A percentile compares a stretch with the other conserved stretches of the same genome.
Conservation (phyloP, 2,329 filamentous ascomycete genomes). For the Neofusicoccum sp. region DNA sequence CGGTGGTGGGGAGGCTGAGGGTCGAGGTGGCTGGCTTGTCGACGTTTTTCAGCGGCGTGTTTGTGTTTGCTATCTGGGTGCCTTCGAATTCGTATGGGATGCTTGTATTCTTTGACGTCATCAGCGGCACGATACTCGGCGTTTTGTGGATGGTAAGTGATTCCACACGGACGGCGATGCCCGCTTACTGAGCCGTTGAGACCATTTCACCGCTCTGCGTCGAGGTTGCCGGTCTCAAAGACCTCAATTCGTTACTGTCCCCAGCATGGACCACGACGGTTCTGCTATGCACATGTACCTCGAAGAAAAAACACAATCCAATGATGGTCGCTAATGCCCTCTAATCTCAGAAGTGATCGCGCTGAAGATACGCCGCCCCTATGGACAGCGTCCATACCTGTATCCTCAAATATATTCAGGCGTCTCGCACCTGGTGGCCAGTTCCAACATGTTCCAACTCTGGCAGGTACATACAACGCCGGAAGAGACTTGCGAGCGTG, state of each 20-base stretch:
- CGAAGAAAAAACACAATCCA: neutral
- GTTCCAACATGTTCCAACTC: constrained; percentile 31
- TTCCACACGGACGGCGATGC: neutral
- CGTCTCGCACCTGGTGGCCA: constrained; percentile 35
- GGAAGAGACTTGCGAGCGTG: neutral
- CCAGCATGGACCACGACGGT: constrained; percentile 39
- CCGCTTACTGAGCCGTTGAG: constrained; percentile 20
- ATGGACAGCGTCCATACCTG: constrained; percentile 31
- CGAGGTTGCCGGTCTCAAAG: constrained; percentile 41
- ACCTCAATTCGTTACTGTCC: constrained; percentile 42
- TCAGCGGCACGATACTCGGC: constrained; percentile 46
- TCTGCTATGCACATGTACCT: constrained; percentile 37
- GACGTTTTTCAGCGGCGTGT: constrained; percentile 32
- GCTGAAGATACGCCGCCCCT: constrained; percentile 37
- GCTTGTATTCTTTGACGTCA: constrained; percentile 44
- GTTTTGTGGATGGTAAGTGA: constrained; percentile 47
- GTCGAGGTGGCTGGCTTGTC: constrained; percentile 42
- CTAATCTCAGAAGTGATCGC: constrained; percentile 42
- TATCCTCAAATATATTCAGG: constrained; percentile 42
- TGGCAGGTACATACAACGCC: constrained; percentile 12
- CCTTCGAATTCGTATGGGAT: constrained; percentile 44
- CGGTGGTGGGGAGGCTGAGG: too few relatives aligned
- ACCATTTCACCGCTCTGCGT: constrained; percentile 42
- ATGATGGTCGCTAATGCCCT: neutral
- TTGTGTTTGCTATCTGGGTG: constrained; percentile 48